Percentiles rank a stretch among this genome's conserved stretches.
phyloP scores from a whole-genome alignment of 495 filamentous ascomycete genomes.

The Xylaria venustula region DNA sequence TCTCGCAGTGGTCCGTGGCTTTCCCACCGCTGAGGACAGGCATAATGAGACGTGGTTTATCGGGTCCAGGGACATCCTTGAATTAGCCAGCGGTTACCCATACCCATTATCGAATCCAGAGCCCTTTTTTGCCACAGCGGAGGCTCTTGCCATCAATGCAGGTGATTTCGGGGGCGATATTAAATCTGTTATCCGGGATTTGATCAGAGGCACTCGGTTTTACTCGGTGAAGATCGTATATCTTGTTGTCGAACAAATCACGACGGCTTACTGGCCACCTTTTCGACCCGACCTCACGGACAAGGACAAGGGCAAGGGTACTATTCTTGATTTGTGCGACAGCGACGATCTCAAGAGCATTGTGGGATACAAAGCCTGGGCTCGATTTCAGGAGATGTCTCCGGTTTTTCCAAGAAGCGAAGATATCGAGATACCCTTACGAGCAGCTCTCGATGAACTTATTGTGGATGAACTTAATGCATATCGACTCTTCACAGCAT shows the following conservation, averaged over 20 bases:
- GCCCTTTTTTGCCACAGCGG: constrained; percentile 27
- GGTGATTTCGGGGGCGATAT: constrained; percentile 27
- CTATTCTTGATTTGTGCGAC: constrained; percentile 25
- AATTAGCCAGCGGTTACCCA: constrained; percentile 30
- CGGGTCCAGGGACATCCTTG: constrained; percentile 27
- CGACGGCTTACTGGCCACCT: constrained; percentile 28
- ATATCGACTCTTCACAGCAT: not conserved
- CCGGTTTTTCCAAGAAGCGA: constrained; percentile 25
- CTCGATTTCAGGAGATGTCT: constrained; percentile 29
- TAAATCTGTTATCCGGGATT: constrained; percentile 18
- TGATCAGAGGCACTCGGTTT: constrained; percentile 24
- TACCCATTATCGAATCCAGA: constrained; percentile 30
- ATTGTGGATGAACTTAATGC: constrained; percentile 21
- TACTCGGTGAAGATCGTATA: constrained; percentile 25
- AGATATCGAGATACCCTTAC: constrained; percentile 25
- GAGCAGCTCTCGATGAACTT: constrained; percentile 20
- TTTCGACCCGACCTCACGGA: constrained; percentile 28
- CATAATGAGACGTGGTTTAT: constrained; percentile 33
- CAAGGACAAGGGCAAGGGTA: constrained; percentile 29
- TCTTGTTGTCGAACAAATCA: constrained; percentile 29
- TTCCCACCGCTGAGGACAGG: constrained; percentile 26
- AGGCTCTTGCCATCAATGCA: constrained; percentile 23
- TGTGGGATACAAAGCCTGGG: constrained; percentile 29
- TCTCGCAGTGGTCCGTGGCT: constrained; percentile 27
- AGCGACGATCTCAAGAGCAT: constrained; percentile 25